A percentile compares a stretch with the other conserved stretches of the same genome.
phyloP scores from a whole-genome alignment of 2,329 filamentous ascomycete species.

The Xylariales sp. region DNA sequence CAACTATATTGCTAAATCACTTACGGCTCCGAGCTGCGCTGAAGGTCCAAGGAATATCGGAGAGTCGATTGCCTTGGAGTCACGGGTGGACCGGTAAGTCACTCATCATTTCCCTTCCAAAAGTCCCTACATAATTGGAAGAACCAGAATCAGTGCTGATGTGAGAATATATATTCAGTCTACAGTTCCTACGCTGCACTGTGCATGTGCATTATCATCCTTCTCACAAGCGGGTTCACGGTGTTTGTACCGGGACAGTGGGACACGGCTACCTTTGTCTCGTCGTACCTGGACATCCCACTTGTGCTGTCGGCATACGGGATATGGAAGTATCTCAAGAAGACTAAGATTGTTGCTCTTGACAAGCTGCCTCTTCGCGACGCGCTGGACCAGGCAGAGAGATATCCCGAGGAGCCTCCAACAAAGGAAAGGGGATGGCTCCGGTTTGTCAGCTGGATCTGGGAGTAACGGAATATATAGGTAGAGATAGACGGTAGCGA shows the following conservation, averaged over 20 bases:
- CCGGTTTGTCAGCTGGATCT: slow-evolving; percentile 29
- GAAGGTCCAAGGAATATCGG: slow-evolving; percentile 48
- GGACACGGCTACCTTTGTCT: slow-evolving; percentile 53
- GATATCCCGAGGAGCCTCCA: slow-evolving; percentile 23
- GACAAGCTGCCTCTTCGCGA: slow-evolving; percentile 46
- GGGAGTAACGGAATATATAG: too few species aligned
- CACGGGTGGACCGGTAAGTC: slow-evolving; percentile 57
- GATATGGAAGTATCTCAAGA: slow-evolving; percentile 63
- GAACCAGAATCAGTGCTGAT: too few species aligned
- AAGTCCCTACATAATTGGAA: too few species aligned
- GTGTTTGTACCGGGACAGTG: slow-evolving; percentile 58
- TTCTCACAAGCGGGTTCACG: slow-evolving; percentile 66
- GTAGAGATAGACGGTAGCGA: too few species aligned
- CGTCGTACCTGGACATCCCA: slow-evolving; percentile 54
- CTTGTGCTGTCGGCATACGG: slow-evolving; percentile 52
- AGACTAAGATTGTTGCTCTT: slow-evolving; percentile 50
- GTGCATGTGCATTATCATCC: slow-evolving; percentile 55
- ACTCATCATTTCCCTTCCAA: too few species aligned
- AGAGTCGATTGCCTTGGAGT: slow-evolving; percentile 53
- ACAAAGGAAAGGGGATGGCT: slow-evolving; percentile 20
- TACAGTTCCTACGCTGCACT: slow-evolving; percentile 60
- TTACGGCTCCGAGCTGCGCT: slow-evolving; percentile 52
- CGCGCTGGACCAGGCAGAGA: slow-evolving; percentile 44
- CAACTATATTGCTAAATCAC: slow-evolving; percentile 54
- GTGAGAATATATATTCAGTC: too few species aligned